These are phyloP conservation scores for Cystobasidium onofrii DNA, from an alignment of 768 basidiomycete genomes.

Conservation along the genomic window DNA sequence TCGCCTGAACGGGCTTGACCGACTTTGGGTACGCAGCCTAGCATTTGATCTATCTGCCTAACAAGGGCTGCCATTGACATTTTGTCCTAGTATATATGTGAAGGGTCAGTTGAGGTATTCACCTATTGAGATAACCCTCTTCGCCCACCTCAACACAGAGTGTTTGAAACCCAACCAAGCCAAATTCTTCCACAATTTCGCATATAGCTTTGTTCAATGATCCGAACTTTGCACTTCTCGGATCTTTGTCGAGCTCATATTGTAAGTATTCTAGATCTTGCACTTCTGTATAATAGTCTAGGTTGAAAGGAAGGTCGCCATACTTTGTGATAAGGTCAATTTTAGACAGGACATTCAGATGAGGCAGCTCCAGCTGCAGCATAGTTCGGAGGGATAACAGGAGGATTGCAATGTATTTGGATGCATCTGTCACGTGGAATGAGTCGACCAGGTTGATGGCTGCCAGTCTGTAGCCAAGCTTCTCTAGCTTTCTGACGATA, in stretches of 20 bases:
- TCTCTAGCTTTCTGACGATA: constrained; percentile 63
- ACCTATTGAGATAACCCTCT: too few species aligned
- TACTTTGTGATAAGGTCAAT: constrained; percentile 82
- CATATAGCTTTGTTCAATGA: constrained; percentile 82
- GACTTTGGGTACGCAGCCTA: constrained; percentile 67
- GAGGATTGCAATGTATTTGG: constrained; percentile 87
- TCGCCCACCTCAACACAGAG: constrained; percentile 77
- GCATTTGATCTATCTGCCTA: constrained; percentile 75
- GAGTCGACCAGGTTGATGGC: constrained; percentile 94
- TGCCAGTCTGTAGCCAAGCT: constrained; percentile 73
- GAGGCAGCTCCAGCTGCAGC: constrained; percentile 97
- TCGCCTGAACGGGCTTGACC: background rate
- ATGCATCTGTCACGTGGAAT: constrained; percentile 89
- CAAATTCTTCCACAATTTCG: constrained; percentile 85
- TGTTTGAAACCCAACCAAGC: constrained; percentile 90
- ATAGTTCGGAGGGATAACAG: constrained; percentile 87
- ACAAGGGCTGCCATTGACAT: constrained; percentile 84
- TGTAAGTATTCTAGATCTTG: constrained; percentile 87
- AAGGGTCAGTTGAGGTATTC: background rate
- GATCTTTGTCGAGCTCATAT: constrained; percentile 55
- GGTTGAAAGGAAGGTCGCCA: constrained; percentile 91
- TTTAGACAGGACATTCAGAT: constrained; percentile 93
- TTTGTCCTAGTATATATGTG: constrained; percentile 60
- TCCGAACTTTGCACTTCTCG: constrained; percentile 55
- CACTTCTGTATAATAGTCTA: constrained; percentile 96